phyloP scores from a whole-genome alignment of 2,329 filamentous ascomycete species.

The Colletotrichum euphorbiae region DNA sequence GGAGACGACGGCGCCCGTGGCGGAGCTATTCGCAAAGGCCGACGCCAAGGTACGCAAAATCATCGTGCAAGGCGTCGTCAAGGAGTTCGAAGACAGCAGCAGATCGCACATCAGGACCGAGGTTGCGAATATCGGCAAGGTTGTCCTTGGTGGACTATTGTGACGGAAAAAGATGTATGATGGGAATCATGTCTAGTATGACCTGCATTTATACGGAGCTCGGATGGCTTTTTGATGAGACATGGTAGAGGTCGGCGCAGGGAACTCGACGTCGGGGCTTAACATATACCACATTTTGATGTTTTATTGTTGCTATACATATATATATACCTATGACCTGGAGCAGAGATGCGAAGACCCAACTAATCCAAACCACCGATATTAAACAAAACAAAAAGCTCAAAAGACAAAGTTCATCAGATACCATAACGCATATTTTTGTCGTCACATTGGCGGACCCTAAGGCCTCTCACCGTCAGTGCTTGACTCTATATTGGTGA shows the following conservation, averaged over 20 bases:
- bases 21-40: slow-evolving; percentile 89
- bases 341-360: slow-evolving; percentile 18
- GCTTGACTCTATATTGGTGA: slow-evolving; percentile 97
- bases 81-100: slow-evolving; percentile 93
- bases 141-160: slow-evolving; percentile 90
- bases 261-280: slow-evolving; percentile 1
- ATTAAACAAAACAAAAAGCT: slow-evolving; percentile 31
- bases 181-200: slow-evolving; percentile 23
- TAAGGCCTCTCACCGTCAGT: slow-evolving; percentile 71
- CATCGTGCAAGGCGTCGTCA: slow-evolving; percentile 85
- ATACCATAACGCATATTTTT: slow-evolving; percentile 60
- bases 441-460: slow-evolving; percentile 43
- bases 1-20: slow-evolving; percentile 76
- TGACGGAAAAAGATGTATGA: slow-evolving; percentile 46
- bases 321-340: neutral
- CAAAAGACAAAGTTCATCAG: slow-evolving; percentile 52
- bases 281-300: slow-evolving; percentile 35
- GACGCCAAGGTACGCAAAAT: slow-evolving; percentile 89
- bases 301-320: slow-evolving; percentile 9
- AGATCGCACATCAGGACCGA: slow-evolving; percentile 81
- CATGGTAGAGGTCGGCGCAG: slow-evolving; percentile 21
- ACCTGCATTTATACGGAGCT: slow-evolving; percentile 40
- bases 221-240: slow-evolving; percentile 6
- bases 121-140: slow-evolving; percentile 85
- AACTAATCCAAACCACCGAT: slow-evolving; percentile 10